Percentiles rank a stretch among this genome's conserved stretches.
Evolutionary conservation across 2,329 filamentous ascomycete species (phyloP).

Genomic region (Sporothrix euskadiensis): DNA sequence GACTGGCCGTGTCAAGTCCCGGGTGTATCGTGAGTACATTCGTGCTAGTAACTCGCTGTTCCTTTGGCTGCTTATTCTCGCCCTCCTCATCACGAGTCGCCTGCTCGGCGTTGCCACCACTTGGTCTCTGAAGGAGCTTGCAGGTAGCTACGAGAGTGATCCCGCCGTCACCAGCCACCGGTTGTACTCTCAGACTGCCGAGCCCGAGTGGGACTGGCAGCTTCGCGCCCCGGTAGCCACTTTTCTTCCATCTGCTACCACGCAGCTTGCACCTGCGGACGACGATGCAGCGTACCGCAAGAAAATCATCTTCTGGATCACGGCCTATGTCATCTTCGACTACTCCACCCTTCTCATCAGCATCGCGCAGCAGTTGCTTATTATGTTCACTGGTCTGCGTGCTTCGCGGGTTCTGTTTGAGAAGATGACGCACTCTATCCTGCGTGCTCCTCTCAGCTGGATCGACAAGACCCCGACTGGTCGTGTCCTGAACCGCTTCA

Average conservation of each 20-base stretch:
- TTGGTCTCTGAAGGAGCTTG: conserved; percentile 42
- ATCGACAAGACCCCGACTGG: conserved; percentile 46
- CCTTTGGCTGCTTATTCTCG: conserved; percentile 37
- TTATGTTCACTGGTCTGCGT: conserved; percentile 39
- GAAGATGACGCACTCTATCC: conserved; percentile 41
- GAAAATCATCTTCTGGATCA: conserved; percentile 37
- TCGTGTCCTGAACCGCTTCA: conserved; percentile 48
- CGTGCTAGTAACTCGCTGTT: conserved; percentile 37
- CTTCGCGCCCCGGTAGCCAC: neutral
- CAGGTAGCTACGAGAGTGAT: conserved; percentile 35
- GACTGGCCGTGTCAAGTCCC: conserved; percentile 40
- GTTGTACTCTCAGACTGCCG: conserved; percentile 26
- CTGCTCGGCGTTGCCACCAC: conserved; percentile 37
- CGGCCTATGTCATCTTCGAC: conserved; percentile 38
- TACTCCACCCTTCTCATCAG: conserved; percentile 32
- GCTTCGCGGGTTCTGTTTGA: conserved; percentile 40
- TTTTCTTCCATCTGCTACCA: neutral
- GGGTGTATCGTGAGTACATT: conserved; percentile 41
- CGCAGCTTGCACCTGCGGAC: neutral
- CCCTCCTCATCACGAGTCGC: conserved; percentile 35
- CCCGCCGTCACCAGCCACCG: conserved; percentile 15
- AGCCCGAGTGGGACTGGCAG: conserved; percentile 26
- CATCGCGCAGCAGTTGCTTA: conserved; percentile 35
- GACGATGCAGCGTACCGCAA: conserved; percentile 30
- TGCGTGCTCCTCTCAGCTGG: conserved; percentile 45